phyloP scores from a whole-genome alignment of 441 rosid genomes.

The Gossypium davidsonii region DNA sequence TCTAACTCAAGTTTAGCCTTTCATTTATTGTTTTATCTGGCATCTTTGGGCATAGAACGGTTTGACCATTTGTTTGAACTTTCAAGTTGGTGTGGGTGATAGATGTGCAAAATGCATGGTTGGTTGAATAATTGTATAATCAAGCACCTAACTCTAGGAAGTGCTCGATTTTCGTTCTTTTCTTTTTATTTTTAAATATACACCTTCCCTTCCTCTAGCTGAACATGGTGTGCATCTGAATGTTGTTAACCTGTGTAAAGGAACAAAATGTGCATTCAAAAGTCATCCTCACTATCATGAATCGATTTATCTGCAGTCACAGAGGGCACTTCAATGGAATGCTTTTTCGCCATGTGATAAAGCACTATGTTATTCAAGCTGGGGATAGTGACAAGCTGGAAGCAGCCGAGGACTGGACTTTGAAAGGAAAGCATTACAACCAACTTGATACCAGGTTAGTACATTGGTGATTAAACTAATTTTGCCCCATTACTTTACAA shows the following conservation, averaged over 20 bases:
- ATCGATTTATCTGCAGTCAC: constrained; percentile 38
- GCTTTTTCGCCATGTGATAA: constrained; percentile 46
- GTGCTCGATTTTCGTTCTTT: background rate
- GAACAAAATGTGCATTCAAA: background rate
- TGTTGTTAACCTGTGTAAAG: background rate
- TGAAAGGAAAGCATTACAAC: constrained; percentile 36
- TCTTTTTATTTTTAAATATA: background rate
- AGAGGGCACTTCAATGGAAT: constrained; percentile 53
- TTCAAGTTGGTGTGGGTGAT: background rate
- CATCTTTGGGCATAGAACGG: background rate
- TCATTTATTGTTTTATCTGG: background rate
- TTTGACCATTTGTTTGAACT: background rate
- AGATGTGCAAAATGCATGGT: background rate
- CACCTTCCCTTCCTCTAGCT: background rate
- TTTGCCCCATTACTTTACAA: background rate
- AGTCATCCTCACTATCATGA: constrained; percentile 6
- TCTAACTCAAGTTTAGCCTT: background rate
- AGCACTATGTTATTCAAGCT: constrained; percentile 55
- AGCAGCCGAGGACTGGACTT: constrained; percentile 46
- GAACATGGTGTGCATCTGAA: background rate
- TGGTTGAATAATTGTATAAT: background rate
- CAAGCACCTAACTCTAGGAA: background rate
- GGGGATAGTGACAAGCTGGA: constrained; percentile 31
- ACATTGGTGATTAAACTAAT: constrained; percentile 11
- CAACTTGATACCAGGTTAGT: constrained; percentile 31